Percentiles rank a stretch among this genome's conserved stretches.
These are phyloP conservation scores for Aphanomyces stellatus DNA, from an alignment of 352 stramenopile genomes.

Conservation along the genomic window DNA sequence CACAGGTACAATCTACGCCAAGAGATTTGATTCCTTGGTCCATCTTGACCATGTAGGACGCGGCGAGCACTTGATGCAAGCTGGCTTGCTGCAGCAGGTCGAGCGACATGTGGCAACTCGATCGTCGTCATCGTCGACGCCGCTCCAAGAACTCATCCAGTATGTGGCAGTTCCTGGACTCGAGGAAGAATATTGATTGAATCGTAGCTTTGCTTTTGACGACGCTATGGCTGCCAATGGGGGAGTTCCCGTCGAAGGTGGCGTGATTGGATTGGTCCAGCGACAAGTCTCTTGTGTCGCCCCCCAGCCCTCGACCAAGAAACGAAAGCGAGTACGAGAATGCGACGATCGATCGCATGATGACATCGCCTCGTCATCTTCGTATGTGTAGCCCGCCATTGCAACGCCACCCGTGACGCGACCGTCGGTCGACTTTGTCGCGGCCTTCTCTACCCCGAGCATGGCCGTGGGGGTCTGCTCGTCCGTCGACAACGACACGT, in stretches of 20 bases:
- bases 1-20: background rate
- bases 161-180: no score
- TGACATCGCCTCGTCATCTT: no score
- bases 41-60: slow-evolving; percentile 44
- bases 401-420: slow-evolving; percentile 23
- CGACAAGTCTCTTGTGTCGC: no score
- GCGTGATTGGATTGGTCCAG: slow-evolving; percentile 31
- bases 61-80: slow-evolving; percentile 64
- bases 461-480: slow-evolving; percentile 51
- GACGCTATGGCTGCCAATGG: slow-evolving; percentile 29
- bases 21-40: background rate
- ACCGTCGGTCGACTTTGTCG: slow-evolving; percentile 24
- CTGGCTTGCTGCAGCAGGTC: slow-evolving; percentile 32
- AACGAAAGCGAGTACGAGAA: background rate
- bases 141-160: slow-evolving; percentile 11
- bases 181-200: no score
- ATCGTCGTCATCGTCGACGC: no score
- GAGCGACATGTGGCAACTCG: slow-evolving; percentile 28
- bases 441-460: slow-evolving; percentile 51
- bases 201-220: slow-evolving; percentile 23
- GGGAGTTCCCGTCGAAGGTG: slow-evolving; percentile 41
- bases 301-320: slow-evolving; percentile 9
- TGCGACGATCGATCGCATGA: background rate
- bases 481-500: background rate
- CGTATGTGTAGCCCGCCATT: no score